Conservation (phyloP, 768 basidiomycete species). For the Tulasnella sp. region DNA sequence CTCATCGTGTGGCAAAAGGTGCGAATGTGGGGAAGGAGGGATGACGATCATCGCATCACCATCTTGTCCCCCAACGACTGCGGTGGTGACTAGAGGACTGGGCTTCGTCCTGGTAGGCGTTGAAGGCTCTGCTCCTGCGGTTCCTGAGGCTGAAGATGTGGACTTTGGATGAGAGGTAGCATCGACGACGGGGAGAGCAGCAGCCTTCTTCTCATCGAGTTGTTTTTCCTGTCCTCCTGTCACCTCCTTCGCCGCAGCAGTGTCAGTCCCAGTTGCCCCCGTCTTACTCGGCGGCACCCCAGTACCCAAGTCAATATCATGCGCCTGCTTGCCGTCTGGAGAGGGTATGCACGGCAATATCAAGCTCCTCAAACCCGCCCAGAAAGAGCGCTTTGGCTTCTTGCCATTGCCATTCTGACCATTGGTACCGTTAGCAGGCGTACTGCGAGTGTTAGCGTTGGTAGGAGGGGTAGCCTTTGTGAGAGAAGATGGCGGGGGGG, state of each 20-base stretch:
- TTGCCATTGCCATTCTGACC: neutral
- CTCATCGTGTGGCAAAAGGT: slow-evolving; percentile 51
- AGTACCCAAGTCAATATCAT: no score
- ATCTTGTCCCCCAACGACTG: neutral
- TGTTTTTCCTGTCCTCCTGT: no score
- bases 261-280: no score
- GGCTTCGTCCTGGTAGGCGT: no score
- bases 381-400: neutral
- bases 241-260: no score
- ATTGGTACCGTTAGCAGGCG: neutral
- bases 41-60: slow-evolving; percentile 6
- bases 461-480: neutral
- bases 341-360: neutral
- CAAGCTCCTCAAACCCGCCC: neutral
- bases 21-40: slow-evolving; percentile 20
- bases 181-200: neutral
- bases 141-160: neutral
- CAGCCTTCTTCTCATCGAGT: neutral
- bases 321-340: no score
- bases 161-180: neutral
- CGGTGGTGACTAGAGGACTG: neutral
- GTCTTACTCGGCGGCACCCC: no score
- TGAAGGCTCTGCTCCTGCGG: neutral
- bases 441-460: no score
- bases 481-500: neutral